Evolutionary conservation across 148 eudicot genomes (phyloP).

Genomic region (Camellia sinensis): DNA sequence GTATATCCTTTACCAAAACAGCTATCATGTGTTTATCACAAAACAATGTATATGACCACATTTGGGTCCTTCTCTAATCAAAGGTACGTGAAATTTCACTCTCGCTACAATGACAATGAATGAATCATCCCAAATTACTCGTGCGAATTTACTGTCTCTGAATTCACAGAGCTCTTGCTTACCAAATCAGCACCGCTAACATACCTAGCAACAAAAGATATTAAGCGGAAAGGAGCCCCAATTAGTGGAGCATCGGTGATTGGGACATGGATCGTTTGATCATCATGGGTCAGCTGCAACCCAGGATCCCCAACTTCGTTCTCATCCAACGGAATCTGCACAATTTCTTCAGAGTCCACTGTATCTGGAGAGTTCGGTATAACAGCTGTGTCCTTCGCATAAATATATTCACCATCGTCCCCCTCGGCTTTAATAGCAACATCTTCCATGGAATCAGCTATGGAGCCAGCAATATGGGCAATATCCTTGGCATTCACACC

Average conservation of each 20-base stretch:
- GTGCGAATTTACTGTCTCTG: no score
- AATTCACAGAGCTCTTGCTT: slow-evolving; percentile 21
- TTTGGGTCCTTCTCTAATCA: not conserved
- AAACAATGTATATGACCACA: not conserved
- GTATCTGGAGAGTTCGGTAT: slow-evolving; percentile 37
- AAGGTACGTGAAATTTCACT: not conserved
- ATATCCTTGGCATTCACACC: slow-evolving; percentile 18
- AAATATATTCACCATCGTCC: slow-evolving; percentile 22
- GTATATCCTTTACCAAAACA: not conserved
- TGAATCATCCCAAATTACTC: no score
- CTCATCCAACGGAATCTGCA: slow-evolving; percentile 71
- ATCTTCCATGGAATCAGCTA: slow-evolving; percentile 28
- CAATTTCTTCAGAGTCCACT: slow-evolving; percentile 59
- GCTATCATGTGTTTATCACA: no score
- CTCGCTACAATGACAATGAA: not conserved
- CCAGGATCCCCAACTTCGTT: slow-evolving; percentile 38
- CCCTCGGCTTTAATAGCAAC: not conserved
- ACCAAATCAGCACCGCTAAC: slow-evolving; percentile 94
- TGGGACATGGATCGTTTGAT: slow-evolving; percentile 38
- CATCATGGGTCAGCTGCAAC: slow-evolving; percentile 15
- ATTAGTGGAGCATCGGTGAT: slow-evolving; percentile 78
- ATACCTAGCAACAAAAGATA: slow-evolving; percentile 75
- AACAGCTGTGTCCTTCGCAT: slow-evolving; percentile 20
- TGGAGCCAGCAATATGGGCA: slow-evolving; percentile 24
- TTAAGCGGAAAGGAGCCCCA: slow-evolving; percentile 86